These are phyloP conservation scores for Lactarius deliciosus DNA, from an alignment of 768 basidiomycete genomes.

Conservation along the genomic window DNA sequence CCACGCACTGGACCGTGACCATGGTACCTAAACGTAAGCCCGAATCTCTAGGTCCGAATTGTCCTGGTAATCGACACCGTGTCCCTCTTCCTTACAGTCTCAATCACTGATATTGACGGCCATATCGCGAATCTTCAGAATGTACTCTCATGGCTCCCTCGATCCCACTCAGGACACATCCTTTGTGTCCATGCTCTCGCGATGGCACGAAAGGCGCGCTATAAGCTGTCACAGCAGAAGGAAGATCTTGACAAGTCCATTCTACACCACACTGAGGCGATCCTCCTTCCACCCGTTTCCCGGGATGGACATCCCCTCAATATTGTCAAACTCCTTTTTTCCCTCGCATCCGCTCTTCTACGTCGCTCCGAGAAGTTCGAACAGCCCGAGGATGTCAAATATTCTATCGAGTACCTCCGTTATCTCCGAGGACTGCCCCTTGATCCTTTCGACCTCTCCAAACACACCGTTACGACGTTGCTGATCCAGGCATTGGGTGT, in stretches of 20 bases:
- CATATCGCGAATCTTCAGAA: accelerated
- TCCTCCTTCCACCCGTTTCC: not conserved
- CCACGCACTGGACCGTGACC: not conserved
- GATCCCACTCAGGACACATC: not conserved
- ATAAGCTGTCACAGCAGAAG: not conserved
- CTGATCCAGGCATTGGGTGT: not conserved
- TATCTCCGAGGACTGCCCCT: not conserved
- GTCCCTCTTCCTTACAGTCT: not conserved
- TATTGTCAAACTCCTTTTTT: not conserved
- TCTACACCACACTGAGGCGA: not conserved
- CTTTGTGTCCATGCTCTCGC: not conserved
- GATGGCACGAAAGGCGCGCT: accelerated
- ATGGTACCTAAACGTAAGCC: not conserved
- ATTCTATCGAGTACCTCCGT: not conserved
- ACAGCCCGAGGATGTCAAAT: not conserved
- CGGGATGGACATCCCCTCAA: no score
- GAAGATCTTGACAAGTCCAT: not conserved
- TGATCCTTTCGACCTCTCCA: not conserved
- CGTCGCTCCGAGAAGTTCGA: not conserved
- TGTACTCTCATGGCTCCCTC: not conserved
- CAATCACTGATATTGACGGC: not conserved
- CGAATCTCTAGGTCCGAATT: not conserved
- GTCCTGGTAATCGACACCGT: not conserved
- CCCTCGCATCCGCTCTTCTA: not conserved
- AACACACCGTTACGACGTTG: accelerated